A percentile compares a stretch with the other conserved stretches of the same genome.
Conservation (phyloP, 1,284 basidiomycete genomes). For the Pseudozyma flocculosa region DNA sequence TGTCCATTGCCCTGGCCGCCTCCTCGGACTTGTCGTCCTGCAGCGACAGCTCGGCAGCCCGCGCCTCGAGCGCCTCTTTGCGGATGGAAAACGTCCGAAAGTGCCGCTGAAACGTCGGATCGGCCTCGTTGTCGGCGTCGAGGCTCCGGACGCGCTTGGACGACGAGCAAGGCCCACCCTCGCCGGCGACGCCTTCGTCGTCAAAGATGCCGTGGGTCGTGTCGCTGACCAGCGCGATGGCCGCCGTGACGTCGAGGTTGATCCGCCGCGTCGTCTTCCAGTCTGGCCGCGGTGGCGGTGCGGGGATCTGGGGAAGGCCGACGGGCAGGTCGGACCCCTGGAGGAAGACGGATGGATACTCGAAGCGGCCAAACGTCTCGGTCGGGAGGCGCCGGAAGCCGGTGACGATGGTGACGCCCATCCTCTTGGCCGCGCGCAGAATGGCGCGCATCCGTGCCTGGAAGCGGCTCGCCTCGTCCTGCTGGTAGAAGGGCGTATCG, state of each 20-base stretch:
- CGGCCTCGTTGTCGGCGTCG: conserved; percentile 13
- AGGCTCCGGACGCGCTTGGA: no score
- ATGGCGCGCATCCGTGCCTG: conserved; percentile 31
- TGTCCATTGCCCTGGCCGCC: conserved; percentile 13
- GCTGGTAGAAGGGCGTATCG: conserved; percentile 18
- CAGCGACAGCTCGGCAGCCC: conserved; percentile 21
- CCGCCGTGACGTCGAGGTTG: conserved; percentile 49
- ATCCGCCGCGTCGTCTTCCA: conserved; percentile 23
- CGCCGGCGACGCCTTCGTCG: neutral
- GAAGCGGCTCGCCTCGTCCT: conserved; percentile 29
- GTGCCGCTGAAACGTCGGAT: conserved; percentile 18
- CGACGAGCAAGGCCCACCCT: no score
- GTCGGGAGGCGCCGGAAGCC: conserved; percentile 10
- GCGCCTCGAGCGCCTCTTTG: conserved; percentile 26
- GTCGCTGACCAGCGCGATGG: conserved; percentile 47
- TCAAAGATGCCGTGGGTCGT: conserved; percentile 31
- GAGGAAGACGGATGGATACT: conserved; percentile 5
- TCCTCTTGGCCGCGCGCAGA: conserved; percentile 4
- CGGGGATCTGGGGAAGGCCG: conserved; percentile 17
- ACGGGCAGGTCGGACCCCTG: neutral
- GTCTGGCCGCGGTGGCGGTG: conserved; percentile 11
- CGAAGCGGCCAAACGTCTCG: neutral
- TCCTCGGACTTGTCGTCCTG: conserved; percentile 18
- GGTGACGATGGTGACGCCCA: conserved; percentile 22
- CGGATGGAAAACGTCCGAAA: conserved; percentile 30